Evolutionary conservation across 495 filamentous ascomycete species (phyloP), one percentile per base, ranked within the genome.

Genomic region (Daldinia caldariorum): DNA sequence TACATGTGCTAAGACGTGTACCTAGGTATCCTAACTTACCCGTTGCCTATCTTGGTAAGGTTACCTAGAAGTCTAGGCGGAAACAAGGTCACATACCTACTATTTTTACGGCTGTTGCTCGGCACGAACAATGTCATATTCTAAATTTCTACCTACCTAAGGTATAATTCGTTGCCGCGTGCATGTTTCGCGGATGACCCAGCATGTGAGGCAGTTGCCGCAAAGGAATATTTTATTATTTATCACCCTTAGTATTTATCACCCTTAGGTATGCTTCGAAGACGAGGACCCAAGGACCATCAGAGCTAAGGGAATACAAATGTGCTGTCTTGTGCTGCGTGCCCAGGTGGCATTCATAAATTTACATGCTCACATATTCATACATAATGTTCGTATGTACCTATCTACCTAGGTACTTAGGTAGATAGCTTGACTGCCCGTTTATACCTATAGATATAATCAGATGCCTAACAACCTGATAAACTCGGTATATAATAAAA

Each of bases 271-370:
- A 26, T 26, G 26, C 26, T 58, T 41, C 4, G 12, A 61, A 12
- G 43, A 20, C 18, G 43, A 47, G 18, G n/a, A 45, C 20, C 39
- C 4, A 16, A 16, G 41, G 16, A 37, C 13, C 7, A 10, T 37
- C 5, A 43, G 34, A 9, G 39, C 22, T 41, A 16, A 61, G 55
- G 69, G 59, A 60, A 67, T 60, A 71, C 69, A 56, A 20, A 63
- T 71, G 63, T 50, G 69, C 37, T 71, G 69, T 71, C 47, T 66
- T 67, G 69, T 71, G 59, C 31, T 55, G 20, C 58, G 63, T 71
- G 26, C 26, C 26, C 26, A 26, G 26, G 26, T 26, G 12, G 38
- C 22, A 55, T 68, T 38, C 45, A 8, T 37, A 54, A 12, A 45
- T 59, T 47, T 62, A 57, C 22, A 32, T 58, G 7, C 12, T 53